Evolutionary conservation across 805 yeast species (phyloP), one percentile per base, ranked within the genome.

Genomic region (Myxozyma lipomycoides): DNA sequence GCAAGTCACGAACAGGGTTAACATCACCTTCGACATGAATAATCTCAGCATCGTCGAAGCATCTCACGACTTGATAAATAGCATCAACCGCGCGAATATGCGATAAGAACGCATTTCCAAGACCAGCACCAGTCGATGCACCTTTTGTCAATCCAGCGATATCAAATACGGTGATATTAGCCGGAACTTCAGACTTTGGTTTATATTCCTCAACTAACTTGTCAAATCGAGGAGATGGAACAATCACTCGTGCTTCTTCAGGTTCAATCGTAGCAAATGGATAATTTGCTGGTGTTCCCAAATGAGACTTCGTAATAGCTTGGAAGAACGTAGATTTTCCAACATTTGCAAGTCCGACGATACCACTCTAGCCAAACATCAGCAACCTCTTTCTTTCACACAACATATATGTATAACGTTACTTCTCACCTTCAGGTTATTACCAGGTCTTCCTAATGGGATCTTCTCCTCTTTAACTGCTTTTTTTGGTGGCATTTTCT

Each of bases 231-330:
- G 84, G 79, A 55, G 95, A 86, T 63, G 96, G 96, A 54, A 93
- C 98, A 60, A 83, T 81, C 48, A 91, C 96, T 68, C 95, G 82
- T 42, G 98, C 96, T 74, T 91, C 96, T 74, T 93, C 98, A 48
- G 98, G 98, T 62, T 91, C 96, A 67, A 88, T 88, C 49, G 98
- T 91, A 39, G 98, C 98, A 68, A 88, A 91, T 23, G 98, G 98
- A 70, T 90, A 91, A 71, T 91, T 91, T 52, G 98, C 98, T 49
- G 98, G 98, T 74, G 79, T 89, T 57, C 98, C 98, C 61, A 93
- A 74, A 43, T 90, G 88, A 61, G 90, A 87, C 72, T 83, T 82
- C 49, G 98, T 91, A 66, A 93, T 85, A 49, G 96, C 96, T 72
- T 93, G 98, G 81, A 91, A 91, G 70, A 91, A 89, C 5, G 98